phyloP scores from a whole-genome alignment of 2,329 filamentous ascomycete species.

The Cordyceps fumosorosea region DNA sequence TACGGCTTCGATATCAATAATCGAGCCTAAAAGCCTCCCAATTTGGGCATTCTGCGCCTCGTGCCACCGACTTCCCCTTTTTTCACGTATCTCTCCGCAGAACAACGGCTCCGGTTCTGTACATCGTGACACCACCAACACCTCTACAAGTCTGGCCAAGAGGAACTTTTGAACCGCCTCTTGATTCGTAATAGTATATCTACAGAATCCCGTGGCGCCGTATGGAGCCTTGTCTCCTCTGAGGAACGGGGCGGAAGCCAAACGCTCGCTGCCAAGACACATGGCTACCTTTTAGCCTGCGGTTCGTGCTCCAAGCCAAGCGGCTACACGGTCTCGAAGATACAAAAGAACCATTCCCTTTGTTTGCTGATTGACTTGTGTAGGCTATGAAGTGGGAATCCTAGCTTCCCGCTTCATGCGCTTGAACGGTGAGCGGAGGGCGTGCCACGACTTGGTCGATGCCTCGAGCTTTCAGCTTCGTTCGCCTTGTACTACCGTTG shows the following conservation, averaged over 20 bases:
- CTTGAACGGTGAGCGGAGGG: not conserved
- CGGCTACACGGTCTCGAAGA: not conserved
- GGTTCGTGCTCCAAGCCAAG: not conserved
- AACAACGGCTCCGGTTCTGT: not conserved
- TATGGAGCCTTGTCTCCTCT: not conserved
- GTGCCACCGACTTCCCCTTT: no score
- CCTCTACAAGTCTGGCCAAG: not conserved
- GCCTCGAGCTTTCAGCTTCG: not conserved
- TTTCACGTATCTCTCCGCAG: no score
- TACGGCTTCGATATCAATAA: not conserved
- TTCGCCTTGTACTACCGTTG: not conserved
- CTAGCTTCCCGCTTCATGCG: not conserved
- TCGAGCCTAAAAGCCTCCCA: not conserved
- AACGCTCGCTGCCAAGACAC: slow-evolving; percentile 1
- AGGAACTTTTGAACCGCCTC: slow-evolving; percentile 7
- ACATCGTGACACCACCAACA: not conserved
- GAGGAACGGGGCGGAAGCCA: not conserved
- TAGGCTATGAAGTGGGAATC: not conserved
- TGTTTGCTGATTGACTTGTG: not conserved
- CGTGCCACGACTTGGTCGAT: not conserved
- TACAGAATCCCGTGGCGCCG: not conserved
- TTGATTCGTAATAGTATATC: not conserved
- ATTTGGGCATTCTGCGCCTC: not conserved
- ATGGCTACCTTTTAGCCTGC: not conserved
- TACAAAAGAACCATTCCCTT: not conserved